Evolutionary conservation across 2,329 filamentous ascomycete species (phyloP), one percentile per base, ranked within the genome.

Genomic region (Acrocalymma vagum): DNA sequence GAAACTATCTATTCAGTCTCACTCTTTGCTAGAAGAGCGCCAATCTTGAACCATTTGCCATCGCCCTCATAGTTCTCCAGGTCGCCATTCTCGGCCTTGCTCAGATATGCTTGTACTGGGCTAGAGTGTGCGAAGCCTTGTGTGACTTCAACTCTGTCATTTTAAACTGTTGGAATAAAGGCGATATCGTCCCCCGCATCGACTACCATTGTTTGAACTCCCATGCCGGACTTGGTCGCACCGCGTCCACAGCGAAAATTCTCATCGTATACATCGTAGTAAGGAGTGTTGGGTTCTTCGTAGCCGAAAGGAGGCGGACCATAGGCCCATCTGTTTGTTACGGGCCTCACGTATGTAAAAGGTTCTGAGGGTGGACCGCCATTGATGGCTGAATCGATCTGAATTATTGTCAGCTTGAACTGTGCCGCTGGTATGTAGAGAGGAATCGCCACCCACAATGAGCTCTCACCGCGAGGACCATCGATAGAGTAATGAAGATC

Each of bases 201-300:
- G 8, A 41, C 38, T 16, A 11, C 23, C 3, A 29, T 21, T 11
- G 29, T 35, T 14, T 41, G 29, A 4, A 23, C 22, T 7, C 6
- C 17, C 5, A 16, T 7, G 11, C 15, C 29, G 9, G 21, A 11
- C 11, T 15, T 26, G 7, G 18, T 14, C 9, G 38, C 38, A 22
- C 30, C 24, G 8, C 38, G 21, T 13, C 38, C 38, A 20, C 38
- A 41, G 14, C 13, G n/a, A 13, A 41, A 21, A 18, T 41, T 35
- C 7, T 5, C 33, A 18, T 28, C 33, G 24, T 36, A 36, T 6
- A 36, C 17, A 22, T 36, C 33, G 24, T 21, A 36, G 22, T 36
- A 36, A 9, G 33, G 33, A 10, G 5, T 28, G 20, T 26, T 16
- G n/a, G n/a, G n/a, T n/a, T n/a, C n/a, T n/a, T n/a, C n/a, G n/a